phyloP scores from a whole-genome alignment of 2,329 filamentous ascomycete genomes.

The Fusarium floridanum region DNA sequence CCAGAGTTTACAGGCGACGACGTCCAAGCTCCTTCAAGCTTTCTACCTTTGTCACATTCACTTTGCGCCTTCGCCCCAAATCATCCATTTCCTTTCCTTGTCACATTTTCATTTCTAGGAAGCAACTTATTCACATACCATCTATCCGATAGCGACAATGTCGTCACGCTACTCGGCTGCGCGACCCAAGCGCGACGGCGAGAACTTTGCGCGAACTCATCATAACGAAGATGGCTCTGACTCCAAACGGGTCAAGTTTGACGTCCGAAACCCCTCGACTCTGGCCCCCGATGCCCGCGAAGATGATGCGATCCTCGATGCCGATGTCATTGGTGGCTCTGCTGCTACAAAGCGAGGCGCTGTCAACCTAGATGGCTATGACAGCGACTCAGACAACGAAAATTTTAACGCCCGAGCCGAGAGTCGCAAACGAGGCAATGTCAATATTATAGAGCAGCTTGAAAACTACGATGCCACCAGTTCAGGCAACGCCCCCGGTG shows the following conservation, averaged over 20 bases:
- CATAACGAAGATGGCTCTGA: slow-evolving; percentile 67
- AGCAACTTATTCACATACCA: background rate
- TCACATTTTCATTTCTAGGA: background rate
- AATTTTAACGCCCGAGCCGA: slow-evolving; percentile 84
- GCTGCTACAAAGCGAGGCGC: slow-evolving; percentile 89
- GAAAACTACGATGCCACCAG: slow-evolving; percentile 66
- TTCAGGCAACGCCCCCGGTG: slow-evolving; percentile 57
- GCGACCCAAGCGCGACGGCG: slow-evolving; percentile 85
- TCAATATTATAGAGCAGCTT: slow-evolving; percentile 64
- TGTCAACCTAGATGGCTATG: slow-evolving; percentile 96
- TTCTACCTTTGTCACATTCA: slow-evolving; percentile 14
- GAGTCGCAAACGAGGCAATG: slow-evolving; percentile 64
- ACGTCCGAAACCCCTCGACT: slow-evolving; percentile 92
- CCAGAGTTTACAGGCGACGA: slow-evolving; percentile 1
- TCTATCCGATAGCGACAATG: slow-evolving; percentile 53
- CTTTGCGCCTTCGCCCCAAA: slow-evolving; percentile 20
- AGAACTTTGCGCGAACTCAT: slow-evolving; percentile 83
- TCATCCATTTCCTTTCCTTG: background rate
- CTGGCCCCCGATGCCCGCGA: slow-evolving; percentile 85
- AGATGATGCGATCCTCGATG: slow-evolving; percentile 81
- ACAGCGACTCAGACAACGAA: slow-evolving; percentile 93
- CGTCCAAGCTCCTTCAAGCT: slow-evolving; percentile 34
- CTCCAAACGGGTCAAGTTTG: slow-evolving; percentile 88
- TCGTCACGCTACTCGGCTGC: slow-evolving; percentile 73
- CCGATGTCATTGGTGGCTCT: slow-evolving; percentile 89